Evolutionary conservation across 1,284 basidiomycete species (phyloP).

Genomic region (Kalmanozyma brasiliensis): DNA sequence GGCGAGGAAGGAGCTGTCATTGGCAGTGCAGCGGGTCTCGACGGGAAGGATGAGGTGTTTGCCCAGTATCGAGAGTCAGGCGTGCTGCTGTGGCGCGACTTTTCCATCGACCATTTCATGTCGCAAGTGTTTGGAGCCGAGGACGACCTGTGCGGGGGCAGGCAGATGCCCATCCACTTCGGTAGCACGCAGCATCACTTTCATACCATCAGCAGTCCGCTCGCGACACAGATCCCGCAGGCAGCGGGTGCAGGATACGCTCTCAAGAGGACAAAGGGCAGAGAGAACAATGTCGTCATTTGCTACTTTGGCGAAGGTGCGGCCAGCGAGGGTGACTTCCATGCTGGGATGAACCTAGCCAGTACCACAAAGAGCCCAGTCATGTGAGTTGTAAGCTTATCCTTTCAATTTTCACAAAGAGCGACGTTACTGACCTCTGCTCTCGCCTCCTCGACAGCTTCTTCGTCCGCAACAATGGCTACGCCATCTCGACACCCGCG

Average conservation of each 20-base stretch:
- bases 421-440: conserved; percentile 28
- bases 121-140: conserved; percentile 60
- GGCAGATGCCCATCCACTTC: conserved; percentile 75
- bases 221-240: conserved; percentile 96
- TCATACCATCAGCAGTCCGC: conserved; percentile 90
- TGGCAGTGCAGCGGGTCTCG: conserved; percentile 86
- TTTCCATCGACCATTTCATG: conserved; percentile 68
- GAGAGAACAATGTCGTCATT: conserved; percentile 76
- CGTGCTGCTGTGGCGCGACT: conserved; percentile 87
- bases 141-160: conserved; percentile 51
- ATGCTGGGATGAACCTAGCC: conserved; percentile 71
- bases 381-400: conserved; percentile 60
- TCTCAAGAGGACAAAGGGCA: conserved; percentile 79
- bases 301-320: conserved; percentile 87
- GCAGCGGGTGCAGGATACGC: conserved; percentile 93
- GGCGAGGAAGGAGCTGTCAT: conserved; percentile 93
- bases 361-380: conserved; percentile 57
- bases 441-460: conserved; percentile 71
- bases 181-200: conserved; percentile 85
- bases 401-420: not conserved
- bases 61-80: conserved; percentile 77
- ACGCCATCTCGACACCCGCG: conserved; percentile 92
- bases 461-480: conserved; percentile 79
- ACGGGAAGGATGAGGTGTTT: conserved; percentile 78
- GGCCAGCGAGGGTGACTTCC: conserved; percentile 73